Evolutionary conservation across 306 rosid species (phyloP).

Genomic region (Datisca glomerata): DNA sequence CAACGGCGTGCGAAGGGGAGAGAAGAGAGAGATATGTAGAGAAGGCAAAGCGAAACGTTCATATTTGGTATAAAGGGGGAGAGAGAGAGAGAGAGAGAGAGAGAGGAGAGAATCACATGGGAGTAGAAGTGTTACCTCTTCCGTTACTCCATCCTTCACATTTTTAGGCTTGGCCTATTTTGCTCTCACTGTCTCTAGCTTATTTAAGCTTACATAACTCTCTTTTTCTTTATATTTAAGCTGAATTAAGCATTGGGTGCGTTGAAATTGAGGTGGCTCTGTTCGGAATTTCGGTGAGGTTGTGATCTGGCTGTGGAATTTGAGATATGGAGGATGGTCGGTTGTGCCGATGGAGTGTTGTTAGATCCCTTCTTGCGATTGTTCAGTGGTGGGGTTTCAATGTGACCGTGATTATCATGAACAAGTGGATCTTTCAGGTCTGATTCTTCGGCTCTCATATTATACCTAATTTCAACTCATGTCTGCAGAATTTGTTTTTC

Average conservation of each 20-base stretch:
- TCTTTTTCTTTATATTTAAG: neutral
- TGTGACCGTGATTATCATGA: slow-evolving; percentile 82
- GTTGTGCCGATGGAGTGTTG: slow-evolving; percentile 52
- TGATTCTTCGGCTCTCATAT: too few species aligned
- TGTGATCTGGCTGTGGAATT: slow-evolving; percentile 20
- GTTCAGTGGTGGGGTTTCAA: slow-evolving; percentile 97
- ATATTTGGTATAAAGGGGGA: neutral
- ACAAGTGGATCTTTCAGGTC: slow-evolving; percentile 99
- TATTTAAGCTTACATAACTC: slow-evolving; percentile 3
- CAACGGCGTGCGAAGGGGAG: neutral
- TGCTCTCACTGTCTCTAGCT: neutral
- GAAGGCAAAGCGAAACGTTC: neutral
- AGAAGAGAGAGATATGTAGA: neutral
- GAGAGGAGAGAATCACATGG: too few species aligned
- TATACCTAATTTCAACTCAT: too few species aligned
- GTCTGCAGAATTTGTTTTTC: too few species aligned
- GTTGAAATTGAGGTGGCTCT: slow-evolving; percentile 5
- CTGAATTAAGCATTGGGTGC: neutral
- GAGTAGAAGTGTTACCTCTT: neutral
- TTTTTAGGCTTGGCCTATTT: neutral
- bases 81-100: neutral
- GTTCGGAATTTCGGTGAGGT: neutral
- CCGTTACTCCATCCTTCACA: neutral
- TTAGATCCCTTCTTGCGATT: slow-evolving; percentile 84
- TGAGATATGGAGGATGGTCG: slow-evolving; percentile 53